These are phyloP conservation scores for Gaertneriomyces sp. DNA, from an alignment of 192 early-diverging fungal genomes.

Conservation along the genomic window DNA sequence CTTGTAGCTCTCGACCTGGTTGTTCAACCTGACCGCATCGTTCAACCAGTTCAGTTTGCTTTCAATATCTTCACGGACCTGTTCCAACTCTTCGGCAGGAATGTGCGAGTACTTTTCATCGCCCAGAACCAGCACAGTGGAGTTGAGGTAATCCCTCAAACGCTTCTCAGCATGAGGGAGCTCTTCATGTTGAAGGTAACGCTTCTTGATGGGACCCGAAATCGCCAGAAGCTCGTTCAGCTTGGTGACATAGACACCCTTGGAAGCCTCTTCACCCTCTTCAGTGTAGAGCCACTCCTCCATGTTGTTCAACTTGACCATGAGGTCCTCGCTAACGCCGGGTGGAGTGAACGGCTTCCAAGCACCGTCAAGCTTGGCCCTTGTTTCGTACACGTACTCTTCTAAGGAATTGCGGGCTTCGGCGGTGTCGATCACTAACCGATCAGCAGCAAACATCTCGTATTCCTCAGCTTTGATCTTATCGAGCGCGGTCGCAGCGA, in stretches of 20 bases:
- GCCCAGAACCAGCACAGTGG: conserved; percentile 59
- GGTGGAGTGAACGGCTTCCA: conserved; percentile 75
- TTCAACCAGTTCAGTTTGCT: conserved; percentile 86
- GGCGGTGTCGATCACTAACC: conserved; percentile 90
- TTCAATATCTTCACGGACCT: conserved; percentile 70
- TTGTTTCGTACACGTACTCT: conserved; percentile 97
- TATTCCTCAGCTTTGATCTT: conserved; percentile 75
- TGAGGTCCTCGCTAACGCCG: conserved; percentile 65
- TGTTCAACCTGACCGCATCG: conserved; percentile 70
- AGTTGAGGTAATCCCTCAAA: conserved; percentile 75
- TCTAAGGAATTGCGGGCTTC: conserved; percentile 91
- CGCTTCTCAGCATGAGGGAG: conserved; percentile 78
- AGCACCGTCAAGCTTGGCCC: conserved; percentile 76
- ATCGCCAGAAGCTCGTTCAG: conserved; percentile 71
- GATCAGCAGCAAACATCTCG: conserved; percentile 79
- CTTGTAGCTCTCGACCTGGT: conserved; percentile 70
- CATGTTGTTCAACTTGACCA: conserved; percentile 63
- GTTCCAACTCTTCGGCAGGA: conserved; percentile 76
- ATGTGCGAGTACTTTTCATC: conserved; percentile 90
- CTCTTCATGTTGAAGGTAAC: conserved; percentile 80
- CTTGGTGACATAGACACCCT: conserved; percentile 83
- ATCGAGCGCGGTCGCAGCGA: conserved; percentile 55
- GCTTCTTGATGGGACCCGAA: conserved; percentile 76
- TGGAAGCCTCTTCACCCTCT: conserved; percentile 89
- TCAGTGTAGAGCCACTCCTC: conserved; percentile 97